phyloP scores from a whole-genome alignment of 768 basidiomycete species.

The Holtermanniella nyarrowii region DNA sequence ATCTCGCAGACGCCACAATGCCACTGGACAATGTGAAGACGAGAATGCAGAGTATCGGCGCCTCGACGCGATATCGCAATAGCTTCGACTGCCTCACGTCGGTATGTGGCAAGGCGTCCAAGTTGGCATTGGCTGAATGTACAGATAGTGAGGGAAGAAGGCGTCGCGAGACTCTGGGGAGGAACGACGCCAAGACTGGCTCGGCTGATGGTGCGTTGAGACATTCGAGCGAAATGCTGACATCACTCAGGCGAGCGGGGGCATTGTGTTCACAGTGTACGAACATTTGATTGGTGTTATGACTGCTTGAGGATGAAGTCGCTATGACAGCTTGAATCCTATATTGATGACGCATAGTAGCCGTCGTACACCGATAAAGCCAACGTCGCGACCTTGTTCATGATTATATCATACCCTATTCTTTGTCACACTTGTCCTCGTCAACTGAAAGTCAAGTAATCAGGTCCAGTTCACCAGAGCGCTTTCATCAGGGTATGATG shows the following conservation, averaged over 20 bases:
- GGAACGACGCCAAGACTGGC: conserved; percentile 78
- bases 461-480: no score
- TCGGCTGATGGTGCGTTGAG: conserved; percentile 59
- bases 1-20: conserved; percentile 20
- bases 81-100: conserved; percentile 67
- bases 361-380: no score
- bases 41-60: conserved; percentile 85
- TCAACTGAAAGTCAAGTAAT: no score
- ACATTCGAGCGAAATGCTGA: neutral
- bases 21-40: conserved; percentile 67
- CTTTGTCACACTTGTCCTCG: no score
- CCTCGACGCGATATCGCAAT: conserved; percentile 68
- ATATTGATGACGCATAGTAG: no score
- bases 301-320: no score
- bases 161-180: conserved; percentile 75
- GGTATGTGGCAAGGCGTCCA: conserved; percentile 1
- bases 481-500: no score
- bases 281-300: conserved; percentile 45
- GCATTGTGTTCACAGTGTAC: conserved; percentile 79
- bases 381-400: no score
- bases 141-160: conserved; percentile 83
- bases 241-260: conserved; percentile 61
- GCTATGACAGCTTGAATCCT: no score
- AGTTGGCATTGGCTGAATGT: conserved; percentile 46
- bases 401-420: no score